Evolutionary conservation across 306 rosid genomes (phyloP), one percentile per base, ranked within the genome.

Genomic region (Begonia loranthoides): DNA sequence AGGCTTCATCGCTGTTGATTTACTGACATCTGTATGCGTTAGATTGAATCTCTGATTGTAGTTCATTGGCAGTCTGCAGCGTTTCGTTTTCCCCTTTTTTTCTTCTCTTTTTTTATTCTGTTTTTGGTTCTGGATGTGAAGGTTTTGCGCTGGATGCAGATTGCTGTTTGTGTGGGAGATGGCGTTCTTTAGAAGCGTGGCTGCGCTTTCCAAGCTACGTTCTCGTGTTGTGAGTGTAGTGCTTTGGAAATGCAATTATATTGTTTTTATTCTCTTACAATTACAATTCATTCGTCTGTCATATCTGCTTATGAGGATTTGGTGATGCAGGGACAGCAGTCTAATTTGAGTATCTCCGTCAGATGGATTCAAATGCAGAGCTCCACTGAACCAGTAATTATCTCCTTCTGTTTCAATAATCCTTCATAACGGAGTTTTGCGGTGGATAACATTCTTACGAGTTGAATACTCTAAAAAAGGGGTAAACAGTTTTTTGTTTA

Each of bases 281-380:
- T 44, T 33, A 5, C 38, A 2, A 21, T 15, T 9, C 51, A 39
- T 21, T 24, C 6, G 2, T 17, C 44, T 19, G 38, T 24, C 38
- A 0, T 21, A 10, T 14, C 22, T 39, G 4, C 24, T 55, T 12
- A 17, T 6, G 12, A 2, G 44, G 21, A 41, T 33, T 16, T 13
- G 22, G 38, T 44, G 58, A 44, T 75, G 60, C 83, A 90, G 95
- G 80, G 83, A 34, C 92, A 86, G 53, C 87, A 80, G 72, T 52
- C 92, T 38, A 76, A 60, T 75, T 63, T 90, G 24, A 70, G 78
- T 13, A 70, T 73, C 60, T 80, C 92, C 24, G 86, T 86, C 53
- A 72, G 99, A 86, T 83, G 83, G 88, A 72, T 90, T 48, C 99
- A 90, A 65, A 70, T 74, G 28, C 92, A 68, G 66, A 78, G 52